Evolutionary conservation across 305 asterid species (phyloP).

Genomic region (Fraxinus sp.): DNA sequence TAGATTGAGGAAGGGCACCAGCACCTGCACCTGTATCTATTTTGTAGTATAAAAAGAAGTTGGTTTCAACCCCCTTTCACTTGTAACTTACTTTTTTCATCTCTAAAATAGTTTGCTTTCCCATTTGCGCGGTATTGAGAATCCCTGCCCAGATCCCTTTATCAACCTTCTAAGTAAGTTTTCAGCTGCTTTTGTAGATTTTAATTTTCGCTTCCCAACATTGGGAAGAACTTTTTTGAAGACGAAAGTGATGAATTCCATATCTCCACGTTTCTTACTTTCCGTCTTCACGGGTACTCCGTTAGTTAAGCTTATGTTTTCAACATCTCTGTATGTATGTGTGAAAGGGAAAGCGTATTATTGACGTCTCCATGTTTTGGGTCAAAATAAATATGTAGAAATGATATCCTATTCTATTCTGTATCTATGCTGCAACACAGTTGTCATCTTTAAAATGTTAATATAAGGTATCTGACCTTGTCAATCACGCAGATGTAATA

Average conservation of each 20-base stretch:
- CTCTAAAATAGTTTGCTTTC: not conserved
- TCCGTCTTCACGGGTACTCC: not conserved
- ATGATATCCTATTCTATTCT: not conserved
- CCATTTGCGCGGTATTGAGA: not conserved
- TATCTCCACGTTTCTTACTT: not conserved
- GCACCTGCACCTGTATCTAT: not conserved
- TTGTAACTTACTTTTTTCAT: not conserved
- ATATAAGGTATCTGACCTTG: not conserved
- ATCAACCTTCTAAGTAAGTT: not conserved
- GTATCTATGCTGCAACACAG: not conserved
- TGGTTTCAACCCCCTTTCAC: not conserved
- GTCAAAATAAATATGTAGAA: not conserved
- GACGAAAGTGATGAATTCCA: not conserved
- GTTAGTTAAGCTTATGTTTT: not conserved
- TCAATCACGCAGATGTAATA: not conserved
- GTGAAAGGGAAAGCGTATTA: not conserved
- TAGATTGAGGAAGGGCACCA: no score
- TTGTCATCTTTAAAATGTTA: not conserved
- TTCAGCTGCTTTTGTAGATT: not conserved
- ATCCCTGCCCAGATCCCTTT: not conserved
- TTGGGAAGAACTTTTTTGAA: not conserved
- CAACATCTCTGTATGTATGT: not conserved
- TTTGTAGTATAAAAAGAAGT: not conserved
- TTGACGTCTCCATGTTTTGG: not conserved
- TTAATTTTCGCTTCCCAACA: not conserved